Evolutionary conservation across 2,329 filamentous ascomycete genomes (phyloP).

Genomic region (Leptographium galeiforme): DNA sequence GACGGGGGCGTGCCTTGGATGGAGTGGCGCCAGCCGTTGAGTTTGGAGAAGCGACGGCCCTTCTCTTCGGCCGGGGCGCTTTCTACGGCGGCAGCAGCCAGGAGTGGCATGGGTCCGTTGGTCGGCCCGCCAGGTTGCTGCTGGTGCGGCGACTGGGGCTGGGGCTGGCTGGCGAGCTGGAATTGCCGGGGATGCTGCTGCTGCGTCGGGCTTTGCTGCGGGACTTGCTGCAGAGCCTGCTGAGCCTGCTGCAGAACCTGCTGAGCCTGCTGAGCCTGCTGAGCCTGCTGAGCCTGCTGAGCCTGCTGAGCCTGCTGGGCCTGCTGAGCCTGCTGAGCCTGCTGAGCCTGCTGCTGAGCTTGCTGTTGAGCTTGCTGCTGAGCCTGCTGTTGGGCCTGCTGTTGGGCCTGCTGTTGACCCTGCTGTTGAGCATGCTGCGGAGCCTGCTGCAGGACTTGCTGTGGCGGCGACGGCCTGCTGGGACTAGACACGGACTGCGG

Average conservation of each 20-base stretch:
- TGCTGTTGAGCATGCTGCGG: background rate
- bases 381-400: background rate
- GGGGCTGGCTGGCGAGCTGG: too few relatives aligned
- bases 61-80: constrained; percentile 3
- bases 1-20: constrained; percentile 5
- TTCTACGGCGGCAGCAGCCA: background rate
- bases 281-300: too few relatives aligned
- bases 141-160: background rate
- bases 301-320: too few relatives aligned
- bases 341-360: too few relatives aligned
- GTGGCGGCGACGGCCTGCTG: background rate
- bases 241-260: too few relatives aligned
- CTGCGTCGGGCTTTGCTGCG: too few relatives aligned
- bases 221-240: too few relatives aligned
- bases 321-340: too few relatives aligned
- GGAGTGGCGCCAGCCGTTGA: constrained; percentile 8
- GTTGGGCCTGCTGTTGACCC: background rate
- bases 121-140: background rate
- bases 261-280: too few relatives aligned
- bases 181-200: too few relatives aligned
- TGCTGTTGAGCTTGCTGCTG: constrained; percentile 1
- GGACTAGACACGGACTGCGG: too few relatives aligned
- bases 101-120: background rate
- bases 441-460: background rate
- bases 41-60: constrained; percentile 6